Evolutionary conservation across 2,329 filamentous ascomycete genomes (phyloP).

Genomic region (Capronia epimyces): DNA sequence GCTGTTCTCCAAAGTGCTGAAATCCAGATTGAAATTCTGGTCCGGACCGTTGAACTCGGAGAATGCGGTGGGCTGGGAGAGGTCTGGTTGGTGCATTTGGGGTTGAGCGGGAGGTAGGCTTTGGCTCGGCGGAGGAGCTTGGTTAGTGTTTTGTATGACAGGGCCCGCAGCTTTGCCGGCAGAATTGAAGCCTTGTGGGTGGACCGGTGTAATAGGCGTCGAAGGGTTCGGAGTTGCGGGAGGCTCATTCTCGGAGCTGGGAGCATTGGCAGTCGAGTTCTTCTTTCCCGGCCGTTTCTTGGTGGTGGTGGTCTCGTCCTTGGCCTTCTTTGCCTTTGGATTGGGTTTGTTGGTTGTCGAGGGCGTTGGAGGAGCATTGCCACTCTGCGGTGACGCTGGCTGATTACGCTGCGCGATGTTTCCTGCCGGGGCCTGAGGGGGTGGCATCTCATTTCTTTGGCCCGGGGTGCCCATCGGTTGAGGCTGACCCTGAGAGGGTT

Average conservation of each 20-base stretch:
- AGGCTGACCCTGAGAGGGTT: slow-evolving; percentile 39
- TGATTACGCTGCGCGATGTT: slow-evolving; percentile 39
- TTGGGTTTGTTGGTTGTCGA: slow-evolving; percentile 55
- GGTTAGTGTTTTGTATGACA: slow-evolving; percentile 31
- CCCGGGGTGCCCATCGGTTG: slow-evolving; percentile 53
- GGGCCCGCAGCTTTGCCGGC: slow-evolving; percentile 33
- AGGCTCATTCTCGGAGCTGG: slow-evolving; percentile 44
- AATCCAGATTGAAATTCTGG: slow-evolving; percentile 31
- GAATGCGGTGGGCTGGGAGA: slow-evolving; percentile 22
- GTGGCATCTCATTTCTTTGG: slow-evolving; percentile 51
- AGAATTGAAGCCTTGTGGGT: slow-evolving; percentile 44
- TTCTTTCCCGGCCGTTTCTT: slow-evolving; percentile 47
- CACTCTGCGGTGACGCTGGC: slow-evolving; percentile 41
- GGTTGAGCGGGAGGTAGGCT: slow-evolving; percentile 28
- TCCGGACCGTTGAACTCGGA: slow-evolving; percentile 20
- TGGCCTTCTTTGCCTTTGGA: slow-evolving; percentile 55
- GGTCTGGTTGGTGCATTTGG: slow-evolving; percentile 28
- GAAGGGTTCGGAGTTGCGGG: slow-evolving; percentile 46
- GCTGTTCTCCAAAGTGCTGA: slow-evolving; percentile 42
- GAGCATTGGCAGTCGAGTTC: slow-evolving; percentile 36
- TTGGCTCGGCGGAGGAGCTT: slow-evolving; percentile 35
- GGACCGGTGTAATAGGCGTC: slow-evolving; percentile 45
- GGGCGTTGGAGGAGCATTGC: slow-evolving; percentile 55
- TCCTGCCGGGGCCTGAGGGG: slow-evolving; percentile 43
- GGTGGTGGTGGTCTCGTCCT: slow-evolving; percentile 39